Base-by-base conservation (phyloP, 1,284 basidiomycete genomes). In the Gymnopus androsaceus region DNA sequence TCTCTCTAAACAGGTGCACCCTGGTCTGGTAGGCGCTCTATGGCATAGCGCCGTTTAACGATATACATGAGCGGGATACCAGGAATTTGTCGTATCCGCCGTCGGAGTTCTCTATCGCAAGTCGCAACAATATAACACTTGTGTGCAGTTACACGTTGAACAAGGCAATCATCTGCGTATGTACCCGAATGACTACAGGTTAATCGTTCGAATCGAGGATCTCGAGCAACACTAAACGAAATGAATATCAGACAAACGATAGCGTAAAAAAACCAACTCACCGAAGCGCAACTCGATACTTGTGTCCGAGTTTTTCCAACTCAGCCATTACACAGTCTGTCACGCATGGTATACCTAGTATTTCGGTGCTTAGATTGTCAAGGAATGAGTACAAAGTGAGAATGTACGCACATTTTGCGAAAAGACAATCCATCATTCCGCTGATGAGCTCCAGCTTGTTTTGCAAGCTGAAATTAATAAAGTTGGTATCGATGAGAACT, bases 381-480 rank as follows among this genome's bases (percentile, higher is more conserved):
- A 23, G 11, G 25, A 33, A 11, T 49, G 17, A n/a, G n/a, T 7
- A 45, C 46, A 36, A 9, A 33, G n/a, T 37, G 42, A 46, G 30
- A 30, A 25, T 19, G 34, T 7, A 54, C 90, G 61, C 66, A 96
- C 95, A 96, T 77, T 99, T 98, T n/a, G 97, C 97, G 73, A 94
- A 98, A 12, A 99, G 77, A 66, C 95, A 98, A 70, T 99, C 97
- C 95, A 99, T 98, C 97, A 99, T 98, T 14, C 94, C 95, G 67
- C 92, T 88, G 19, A 98, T 82, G 45, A 99, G 82, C 72, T 99
- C 97, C 63, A 99, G 80, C 73, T 98, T 98, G 76, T 99, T 99
- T 76, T 99, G 96, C 48, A 99, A 80, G 62, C 90, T 94, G 71
- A 99, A 96, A 71, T 99, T 99, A 81, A 99, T 98, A 68, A 99